Conservation (phyloP, 441 rosid genomes). For the Adansonia madagascariensis region DNA sequence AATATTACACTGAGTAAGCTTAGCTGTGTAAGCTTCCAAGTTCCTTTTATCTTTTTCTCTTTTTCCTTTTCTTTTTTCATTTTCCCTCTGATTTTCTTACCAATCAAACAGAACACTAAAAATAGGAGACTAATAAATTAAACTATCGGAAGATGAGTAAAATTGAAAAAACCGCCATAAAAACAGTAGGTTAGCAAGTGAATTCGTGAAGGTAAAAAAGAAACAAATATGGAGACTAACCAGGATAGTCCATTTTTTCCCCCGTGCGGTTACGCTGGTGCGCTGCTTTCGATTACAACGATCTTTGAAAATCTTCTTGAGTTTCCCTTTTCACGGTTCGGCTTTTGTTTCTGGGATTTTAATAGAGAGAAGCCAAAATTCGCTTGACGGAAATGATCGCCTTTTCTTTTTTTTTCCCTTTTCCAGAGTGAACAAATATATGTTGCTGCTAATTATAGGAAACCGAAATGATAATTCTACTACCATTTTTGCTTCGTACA, state of each 20-base stretch:
- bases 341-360: not conserved
- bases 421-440: not conserved
- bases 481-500: slow-evolving; percentile 12
- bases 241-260: slow-evolving; percentile 40
- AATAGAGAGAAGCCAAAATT: not conserved
- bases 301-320: slow-evolving; percentile 20
- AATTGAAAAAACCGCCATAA: slow-evolving; percentile 20
- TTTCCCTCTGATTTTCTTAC: slow-evolving; percentile 21
- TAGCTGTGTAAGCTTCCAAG: slow-evolving; percentile 1
- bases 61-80: not conserved
- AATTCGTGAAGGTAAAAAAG: not conserved
- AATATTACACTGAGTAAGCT: slow-evolving; percentile 9
- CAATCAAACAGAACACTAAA: slow-evolving; percentile 20
- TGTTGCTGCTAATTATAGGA: slow-evolving; percentile 6
- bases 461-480: slow-evolving; percentile 5
- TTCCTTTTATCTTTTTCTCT: not conserved
- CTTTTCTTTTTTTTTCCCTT: not conserved
- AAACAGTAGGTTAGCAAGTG: not conserved
- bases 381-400: slow-evolving; percentile 25
- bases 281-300: slow-evolving; percentile 20
- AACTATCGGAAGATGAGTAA: not conserved
- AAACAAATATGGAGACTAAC: slow-evolving; percentile 30
- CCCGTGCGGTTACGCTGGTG: not conserved
- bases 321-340: not conserved
- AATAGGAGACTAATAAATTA: not conserved